phyloP scores from a whole-genome alignment of 2,329 filamentous ascomycete species.

The Diaporthe sp. region DNA sequence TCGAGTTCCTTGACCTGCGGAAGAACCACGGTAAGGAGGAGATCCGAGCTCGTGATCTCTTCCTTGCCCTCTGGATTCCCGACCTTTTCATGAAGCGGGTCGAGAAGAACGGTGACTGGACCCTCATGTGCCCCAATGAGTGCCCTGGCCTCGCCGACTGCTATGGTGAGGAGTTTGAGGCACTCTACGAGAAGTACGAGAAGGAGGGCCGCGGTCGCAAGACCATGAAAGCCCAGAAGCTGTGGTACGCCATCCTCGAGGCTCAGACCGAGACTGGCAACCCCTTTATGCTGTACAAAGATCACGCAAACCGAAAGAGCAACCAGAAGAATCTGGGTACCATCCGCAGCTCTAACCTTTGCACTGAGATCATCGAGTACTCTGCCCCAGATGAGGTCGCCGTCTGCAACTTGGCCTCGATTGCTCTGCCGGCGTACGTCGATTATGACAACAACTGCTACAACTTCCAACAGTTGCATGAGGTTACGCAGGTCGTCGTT shows the following conservation, averaged over 20 bases:
- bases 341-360: slow-evolving; percentile 98
- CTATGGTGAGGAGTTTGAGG: slow-evolving; percentile 97
- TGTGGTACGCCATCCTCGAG: slow-evolving; percentile 99
- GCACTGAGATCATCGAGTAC: slow-evolving; percentile 99
- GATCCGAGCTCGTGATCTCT: slow-evolving; percentile 94
- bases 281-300: slow-evolving; percentile 99
- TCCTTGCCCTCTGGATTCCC: slow-evolving; percentile 98
- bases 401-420: slow-evolving; percentile 96
- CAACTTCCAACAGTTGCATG: slow-evolving; percentile 97
- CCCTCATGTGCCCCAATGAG: slow-evolving; percentile 97
- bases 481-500: slow-evolving; percentile 91
- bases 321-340: slow-evolving; percentile 99
- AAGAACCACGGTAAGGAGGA: slow-evolving; percentile 99
- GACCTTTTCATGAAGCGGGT: slow-evolving; percentile 99
- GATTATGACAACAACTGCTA: slow-evolving; percentile 88
- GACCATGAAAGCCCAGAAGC: slow-evolving; percentile 97
- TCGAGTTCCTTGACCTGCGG: slow-evolving; percentile 95
- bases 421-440: slow-evolving; percentile 91
- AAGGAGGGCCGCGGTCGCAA: slow-evolving; percentile 87
- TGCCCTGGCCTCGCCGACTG: slow-evolving; percentile 95
- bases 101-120: slow-evolving; percentile 96
- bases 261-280: slow-evolving; percentile 99
- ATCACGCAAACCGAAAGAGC: slow-evolving; percentile 98
- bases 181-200: slow-evolving; percentile 94
- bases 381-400: slow-evolving; percentile 97